These are phyloP conservation scores for Suillus subluteus DNA, from an alignment of 768 basidiomycete species.

Conservation along the genomic window DNA sequence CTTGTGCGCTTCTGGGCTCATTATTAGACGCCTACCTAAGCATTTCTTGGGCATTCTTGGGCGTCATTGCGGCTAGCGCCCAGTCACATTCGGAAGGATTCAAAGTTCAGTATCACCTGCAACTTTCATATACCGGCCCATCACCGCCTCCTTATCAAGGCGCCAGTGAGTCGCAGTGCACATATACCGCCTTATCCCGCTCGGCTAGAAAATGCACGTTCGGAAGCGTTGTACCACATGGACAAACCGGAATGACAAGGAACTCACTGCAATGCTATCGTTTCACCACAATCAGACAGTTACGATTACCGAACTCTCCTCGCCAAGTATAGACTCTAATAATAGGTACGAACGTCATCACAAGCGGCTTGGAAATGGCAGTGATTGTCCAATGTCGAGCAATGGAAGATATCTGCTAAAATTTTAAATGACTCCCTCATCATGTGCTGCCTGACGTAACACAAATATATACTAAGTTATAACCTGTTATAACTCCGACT, in stretches of 20 bases:
- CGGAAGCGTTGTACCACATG: neutral
- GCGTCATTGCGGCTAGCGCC: neutral
- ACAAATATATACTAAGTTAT: too few relatives aligned
- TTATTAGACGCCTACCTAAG: neutral
- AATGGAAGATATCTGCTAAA: too few relatives aligned
- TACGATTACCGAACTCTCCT: neutral
- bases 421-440: too few relatives aligned
- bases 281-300: neutral
- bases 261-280: neutral
- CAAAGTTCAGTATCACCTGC: neutral
- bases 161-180: neutral
- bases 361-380: too few relatives aligned
- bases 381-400: too few relatives aligned
- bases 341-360: neutral
- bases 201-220: neutral
- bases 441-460: too few relatives aligned
- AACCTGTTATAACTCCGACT: too few relatives aligned
- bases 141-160: neutral
- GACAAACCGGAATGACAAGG: neutral
- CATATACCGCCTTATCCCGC: neutral
- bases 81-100: neutral
- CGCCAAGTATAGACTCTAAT: neutral
- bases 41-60: neutral
- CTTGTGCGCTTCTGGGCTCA: neutral
- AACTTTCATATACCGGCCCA: neutral